Evolutionary conservation across 345 rosid genomes (phyloP).

Genomic region (Anacardium occidentale): DNA sequence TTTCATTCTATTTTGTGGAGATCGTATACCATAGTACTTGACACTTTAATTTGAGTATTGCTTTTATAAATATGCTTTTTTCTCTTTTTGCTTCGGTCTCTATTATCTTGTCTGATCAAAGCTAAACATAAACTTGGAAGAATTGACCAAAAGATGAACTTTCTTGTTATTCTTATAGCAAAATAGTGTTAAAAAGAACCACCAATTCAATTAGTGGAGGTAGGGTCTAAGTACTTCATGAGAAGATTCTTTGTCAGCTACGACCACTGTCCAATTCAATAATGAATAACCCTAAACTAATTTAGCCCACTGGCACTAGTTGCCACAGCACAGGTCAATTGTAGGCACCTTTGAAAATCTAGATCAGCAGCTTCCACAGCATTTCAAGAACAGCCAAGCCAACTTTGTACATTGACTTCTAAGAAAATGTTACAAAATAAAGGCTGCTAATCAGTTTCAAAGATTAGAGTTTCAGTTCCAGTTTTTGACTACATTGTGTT

Average conservation of each 20-base stretch:
- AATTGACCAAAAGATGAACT: conserved; percentile 5
- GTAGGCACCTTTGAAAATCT: background rate
- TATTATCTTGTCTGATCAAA: conserved; percentile 9
- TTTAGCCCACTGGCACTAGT: background rate
- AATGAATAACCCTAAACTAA: background rate
- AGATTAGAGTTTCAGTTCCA: background rate
- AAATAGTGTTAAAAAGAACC: background rate
- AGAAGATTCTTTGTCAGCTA: too few relatives aligned
- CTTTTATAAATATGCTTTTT: background rate
- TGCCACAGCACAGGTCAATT: background rate
- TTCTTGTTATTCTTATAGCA: background rate
- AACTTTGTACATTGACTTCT: background rate
- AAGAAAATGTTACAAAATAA: background rate
- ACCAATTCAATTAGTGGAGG: background rate
- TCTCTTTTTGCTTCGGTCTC: background rate
- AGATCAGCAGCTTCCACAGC: background rate
- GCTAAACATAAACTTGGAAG: conserved; percentile 10
- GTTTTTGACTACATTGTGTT: conserved; percentile 5
- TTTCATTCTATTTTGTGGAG: background rate
- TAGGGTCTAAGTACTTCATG: conserved; percentile 1
- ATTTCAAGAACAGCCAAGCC: background rate
- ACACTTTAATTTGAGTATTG: background rate
- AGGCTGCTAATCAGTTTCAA: background rate
- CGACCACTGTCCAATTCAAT: too few relatives aligned
- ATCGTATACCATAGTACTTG: background rate